Conservation (phyloP, 441 rosid species). For the Gossypium schwendimanii region DNA sequence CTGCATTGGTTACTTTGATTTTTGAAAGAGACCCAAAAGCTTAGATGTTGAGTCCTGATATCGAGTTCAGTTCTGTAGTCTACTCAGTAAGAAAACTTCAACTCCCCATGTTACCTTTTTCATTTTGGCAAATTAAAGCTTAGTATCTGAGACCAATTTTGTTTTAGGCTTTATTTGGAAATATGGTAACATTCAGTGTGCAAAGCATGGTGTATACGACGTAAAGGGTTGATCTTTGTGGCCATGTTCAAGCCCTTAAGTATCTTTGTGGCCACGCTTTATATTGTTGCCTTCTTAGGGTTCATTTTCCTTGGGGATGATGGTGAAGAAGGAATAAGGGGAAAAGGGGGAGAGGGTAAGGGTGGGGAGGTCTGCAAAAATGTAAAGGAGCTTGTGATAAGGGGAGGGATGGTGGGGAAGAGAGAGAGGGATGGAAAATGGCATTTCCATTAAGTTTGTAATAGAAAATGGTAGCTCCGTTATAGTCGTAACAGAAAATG, state of each 20-base stretch:
- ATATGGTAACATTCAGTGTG: constrained; percentile 24
- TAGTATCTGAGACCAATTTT: not conserved
- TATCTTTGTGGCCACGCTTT: constrained; percentile 14
- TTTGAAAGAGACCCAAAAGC: constrained; percentile 38
- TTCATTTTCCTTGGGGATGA: constrained; percentile 32
- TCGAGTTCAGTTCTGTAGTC: constrained; percentile 32
- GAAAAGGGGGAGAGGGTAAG: no score
- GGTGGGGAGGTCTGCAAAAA: no score
- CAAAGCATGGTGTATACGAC: constrained; percentile 35
- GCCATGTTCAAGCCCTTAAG: constrained; percentile 50
- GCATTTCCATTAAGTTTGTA: no score
- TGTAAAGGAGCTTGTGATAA: no score
- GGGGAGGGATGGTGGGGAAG: no score
- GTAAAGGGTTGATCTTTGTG: constrained; percentile 51
- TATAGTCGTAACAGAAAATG: no score
- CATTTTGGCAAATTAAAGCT: not conserved
- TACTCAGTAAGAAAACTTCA: constrained; percentile 30
- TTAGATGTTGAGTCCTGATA: constrained; percentile 31
- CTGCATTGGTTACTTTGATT: constrained; percentile 30
- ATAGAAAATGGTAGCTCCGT: no score
- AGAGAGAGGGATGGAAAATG: no score
- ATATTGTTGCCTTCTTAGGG: constrained; percentile 38
- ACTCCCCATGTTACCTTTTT: not conserved
- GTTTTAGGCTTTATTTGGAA: constrained; percentile 37
- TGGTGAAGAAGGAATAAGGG: no score